Evolutionary conservation across 2,329 filamentous ascomycete genomes (phyloP).

Genomic region (Nigrospora oryzae): DNA sequence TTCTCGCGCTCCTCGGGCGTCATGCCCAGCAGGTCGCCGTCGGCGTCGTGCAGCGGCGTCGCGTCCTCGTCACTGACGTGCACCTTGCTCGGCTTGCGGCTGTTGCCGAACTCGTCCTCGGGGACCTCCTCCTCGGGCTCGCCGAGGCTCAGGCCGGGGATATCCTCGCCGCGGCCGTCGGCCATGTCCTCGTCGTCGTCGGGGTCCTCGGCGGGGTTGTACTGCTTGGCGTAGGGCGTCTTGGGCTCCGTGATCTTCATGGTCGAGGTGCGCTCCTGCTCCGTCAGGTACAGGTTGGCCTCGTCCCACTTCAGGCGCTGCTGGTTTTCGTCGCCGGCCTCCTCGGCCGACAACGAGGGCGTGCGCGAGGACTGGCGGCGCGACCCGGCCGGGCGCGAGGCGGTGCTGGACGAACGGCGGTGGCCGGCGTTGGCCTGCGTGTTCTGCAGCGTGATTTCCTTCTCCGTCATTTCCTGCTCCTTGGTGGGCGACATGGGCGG

Average conservation of each 20-base stretch:
- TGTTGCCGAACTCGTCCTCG: constrained; percentile 29
- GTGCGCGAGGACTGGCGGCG: constrained; percentile 59
- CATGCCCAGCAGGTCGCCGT: constrained; percentile 44
- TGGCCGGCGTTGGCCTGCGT: constrained; percentile 90
- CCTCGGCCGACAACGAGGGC: constrained; percentile 32
- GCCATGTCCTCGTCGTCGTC: constrained; percentile 66
- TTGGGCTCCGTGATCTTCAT: constrained; percentile 99
- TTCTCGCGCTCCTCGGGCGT: constrained; percentile 76
- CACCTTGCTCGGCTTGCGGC: constrained; percentile 53
- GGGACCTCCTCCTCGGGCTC: constrained; percentile 75
- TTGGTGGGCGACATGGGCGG: constrained; percentile 9
- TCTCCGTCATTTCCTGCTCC: constrained; percentile 54
- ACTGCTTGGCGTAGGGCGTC: constrained; percentile 89
- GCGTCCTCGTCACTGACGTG: constrained; percentile 59
- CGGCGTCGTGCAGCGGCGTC: constrained; percentile 51
- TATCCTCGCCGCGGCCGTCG: constrained; percentile 58
- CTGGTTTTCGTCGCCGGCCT: constrained; percentile 44
- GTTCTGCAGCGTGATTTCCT: constrained; percentile 89
- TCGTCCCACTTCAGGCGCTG: constrained; percentile 96
- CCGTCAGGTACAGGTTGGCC: constrained; percentile 92
- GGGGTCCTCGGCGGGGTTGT: constrained; percentile 82
- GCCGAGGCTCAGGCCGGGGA: constrained; percentile 84
- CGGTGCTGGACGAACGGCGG: constrained; percentile 71
- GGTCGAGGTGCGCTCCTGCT: constrained; percentile 88
- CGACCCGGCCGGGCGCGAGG: constrained; percentile 53